These are phyloP conservation scores for Trichosporon sp. DNA, from an alignment of 1,284 basidiomycete species.

Conservation along the genomic window DNA sequence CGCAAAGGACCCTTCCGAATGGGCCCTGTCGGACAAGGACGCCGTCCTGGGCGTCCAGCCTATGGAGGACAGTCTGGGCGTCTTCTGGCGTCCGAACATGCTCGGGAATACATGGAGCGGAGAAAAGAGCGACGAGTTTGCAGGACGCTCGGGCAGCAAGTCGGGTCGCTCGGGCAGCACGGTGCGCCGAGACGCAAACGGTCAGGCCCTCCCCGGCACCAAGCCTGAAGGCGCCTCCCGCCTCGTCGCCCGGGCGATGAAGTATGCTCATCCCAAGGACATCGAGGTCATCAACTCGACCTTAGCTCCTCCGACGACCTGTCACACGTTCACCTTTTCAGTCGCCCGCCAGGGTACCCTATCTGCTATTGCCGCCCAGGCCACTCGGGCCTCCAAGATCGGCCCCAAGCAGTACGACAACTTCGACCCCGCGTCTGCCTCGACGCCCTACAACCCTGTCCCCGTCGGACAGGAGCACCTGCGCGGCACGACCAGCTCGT, in stretches of 20 bases:
- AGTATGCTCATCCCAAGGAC: slow-evolving; percentile 56
- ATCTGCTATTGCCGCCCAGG: slow-evolving; percentile 29
- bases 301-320: slow-evolving; percentile 81
- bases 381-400: slow-evolving; percentile 50
- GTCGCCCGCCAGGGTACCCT: slow-evolving; percentile 40
- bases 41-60: slow-evolving; percentile 77
- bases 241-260: slow-evolving; percentile 83
- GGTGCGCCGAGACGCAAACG: slow-evolving; percentile 50
- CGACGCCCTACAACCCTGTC: neutral
- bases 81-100: slow-evolving; percentile 93
- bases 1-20: slow-evolving; percentile 49
- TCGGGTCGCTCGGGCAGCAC: slow-evolving; percentile 49
- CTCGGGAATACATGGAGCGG: slow-evolving; percentile 82
- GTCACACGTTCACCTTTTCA: slow-evolving; percentile 83
- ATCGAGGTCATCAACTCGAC: slow-evolving; percentile 89
- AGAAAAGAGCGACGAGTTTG: slow-evolving; percentile 41
- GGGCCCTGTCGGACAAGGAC: slow-evolving; percentile 88
- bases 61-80: slow-evolving; percentile 76
- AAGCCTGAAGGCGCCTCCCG: slow-evolving; percentile 52
- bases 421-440: slow-evolving; percentile 4
- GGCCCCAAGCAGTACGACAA: slow-evolving; percentile 22
- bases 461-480: slow-evolving; percentile 59
- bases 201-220: slow-evolving; percentile 48
- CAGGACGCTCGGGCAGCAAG: slow-evolving; percentile 20
- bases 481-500: slow-evolving; percentile 54